phyloP scores from a whole-genome alignment of 208 protist genomes.

The Novymonas esmeraldas region DNA sequence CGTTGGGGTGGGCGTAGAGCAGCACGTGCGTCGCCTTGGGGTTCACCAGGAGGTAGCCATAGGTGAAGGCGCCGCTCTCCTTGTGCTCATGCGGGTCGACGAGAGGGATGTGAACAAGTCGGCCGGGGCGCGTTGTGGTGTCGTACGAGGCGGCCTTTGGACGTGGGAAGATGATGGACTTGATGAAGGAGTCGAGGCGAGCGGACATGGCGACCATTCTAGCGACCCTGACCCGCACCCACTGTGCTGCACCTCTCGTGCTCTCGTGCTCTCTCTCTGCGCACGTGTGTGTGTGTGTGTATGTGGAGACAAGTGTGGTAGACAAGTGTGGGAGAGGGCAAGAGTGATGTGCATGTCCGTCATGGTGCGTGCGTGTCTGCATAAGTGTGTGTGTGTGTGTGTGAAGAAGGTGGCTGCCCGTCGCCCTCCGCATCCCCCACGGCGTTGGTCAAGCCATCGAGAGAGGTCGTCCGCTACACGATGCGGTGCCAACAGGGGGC shows the following conservation, averaged over 20 bases:
- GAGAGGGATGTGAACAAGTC: conserved; percentile 64
- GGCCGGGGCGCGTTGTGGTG: conserved; percentile 41
- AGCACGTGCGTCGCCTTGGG: conserved; percentile 60
- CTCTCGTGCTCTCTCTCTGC: no score
- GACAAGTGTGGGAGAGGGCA: not conserved
- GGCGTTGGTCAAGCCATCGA: no score
- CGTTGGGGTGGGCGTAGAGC: conserved; percentile 87
- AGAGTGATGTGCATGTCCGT: no score
- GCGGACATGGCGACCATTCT: conserved; percentile 33
- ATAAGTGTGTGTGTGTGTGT: not conserved
- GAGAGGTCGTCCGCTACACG: no score
- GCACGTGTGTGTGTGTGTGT: not conserved
- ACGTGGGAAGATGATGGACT: conserved; percentile 72
- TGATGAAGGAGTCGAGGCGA: conserved; percentile 69
- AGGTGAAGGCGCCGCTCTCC: conserved; percentile 68
- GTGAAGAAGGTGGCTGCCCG: not conserved
- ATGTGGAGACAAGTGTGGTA: not conserved
- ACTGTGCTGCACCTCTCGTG: no score
- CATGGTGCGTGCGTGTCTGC: not conserved
- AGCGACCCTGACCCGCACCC: no score
- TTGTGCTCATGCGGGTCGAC: conserved; percentile 47
- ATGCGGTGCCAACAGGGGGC: no score
- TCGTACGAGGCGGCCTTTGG: conserved; percentile 64
- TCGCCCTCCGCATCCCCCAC: no score
- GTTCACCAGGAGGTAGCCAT: conserved; percentile 56